Conservation (phyloP, 345 rosid species). For the Sapria himalayana region DNA sequence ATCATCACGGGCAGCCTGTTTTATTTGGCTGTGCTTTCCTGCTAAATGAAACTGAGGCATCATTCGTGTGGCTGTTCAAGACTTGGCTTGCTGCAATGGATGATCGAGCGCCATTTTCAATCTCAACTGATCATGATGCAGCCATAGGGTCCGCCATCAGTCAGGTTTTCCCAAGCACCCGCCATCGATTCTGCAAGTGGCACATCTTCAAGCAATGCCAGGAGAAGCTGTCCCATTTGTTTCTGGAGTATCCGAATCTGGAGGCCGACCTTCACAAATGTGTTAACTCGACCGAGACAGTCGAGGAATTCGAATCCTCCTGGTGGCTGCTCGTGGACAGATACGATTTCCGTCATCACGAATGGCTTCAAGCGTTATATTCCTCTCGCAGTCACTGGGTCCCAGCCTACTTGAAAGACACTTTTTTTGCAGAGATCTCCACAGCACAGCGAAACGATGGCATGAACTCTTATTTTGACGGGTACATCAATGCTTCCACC, state of each 20-base stretch:
- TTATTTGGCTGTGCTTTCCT: conserved; percentile 42
- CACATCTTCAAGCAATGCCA: conserved; percentile 32
- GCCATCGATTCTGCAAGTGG: conserved; percentile 45
- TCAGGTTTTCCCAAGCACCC: conserved; percentile 35
- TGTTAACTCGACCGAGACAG: conserved; percentile 27
- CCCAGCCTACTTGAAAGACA: conserved; percentile 34
- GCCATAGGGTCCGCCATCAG: conserved; percentile 29
- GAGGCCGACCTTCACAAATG: conserved; percentile 33
- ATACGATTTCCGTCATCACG: conserved; percentile 32
- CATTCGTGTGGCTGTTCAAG: conserved; percentile 38
- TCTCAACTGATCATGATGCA: conserved; percentile 36
- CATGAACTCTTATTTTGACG: conserved; percentile 47
- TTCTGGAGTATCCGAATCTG: conserved; percentile 21
- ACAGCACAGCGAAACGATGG: conserved; percentile 29
- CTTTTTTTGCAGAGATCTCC: conserved; percentile 49
- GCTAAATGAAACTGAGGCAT: conserved; percentile 33
- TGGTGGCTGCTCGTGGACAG: conserved; percentile 27
- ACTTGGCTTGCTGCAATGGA: conserved; percentile 44
- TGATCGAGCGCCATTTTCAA: conserved; percentile 27
- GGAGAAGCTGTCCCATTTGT: conserved; percentile 28
- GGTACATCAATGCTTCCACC: conserved; percentile 41
- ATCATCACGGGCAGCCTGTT: conserved; percentile 49
- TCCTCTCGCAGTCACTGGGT: conserved; percentile 41
- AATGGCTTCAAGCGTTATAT: conserved; percentile 39
- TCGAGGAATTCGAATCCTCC: conserved; percentile 32